Conservation (phyloP, 192 early-diverging fungal species). For the Coemansia sp. region DNA sequence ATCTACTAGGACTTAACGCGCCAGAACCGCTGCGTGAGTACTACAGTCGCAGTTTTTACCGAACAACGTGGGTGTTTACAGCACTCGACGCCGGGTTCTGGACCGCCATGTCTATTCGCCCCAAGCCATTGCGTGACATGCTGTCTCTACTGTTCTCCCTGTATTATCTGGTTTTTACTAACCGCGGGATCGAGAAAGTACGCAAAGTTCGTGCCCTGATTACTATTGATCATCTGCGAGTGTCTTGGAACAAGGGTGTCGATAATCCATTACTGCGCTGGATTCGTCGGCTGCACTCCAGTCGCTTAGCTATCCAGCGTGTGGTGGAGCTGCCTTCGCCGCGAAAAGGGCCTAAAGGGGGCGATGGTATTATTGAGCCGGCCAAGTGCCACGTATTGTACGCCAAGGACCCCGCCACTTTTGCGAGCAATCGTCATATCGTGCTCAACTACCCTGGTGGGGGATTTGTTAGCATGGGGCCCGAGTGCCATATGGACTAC, state of each 20-base stretch:
- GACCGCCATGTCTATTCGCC: constrained; percentile 76
- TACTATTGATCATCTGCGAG: constrained; percentile 80
- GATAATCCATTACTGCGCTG: constrained; percentile 38
- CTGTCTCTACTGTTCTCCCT: constrained; percentile 70
- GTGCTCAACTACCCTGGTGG: constrained; percentile 74
- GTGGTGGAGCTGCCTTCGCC: constrained; percentile 3
- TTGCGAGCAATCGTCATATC: constrained; percentile 37
- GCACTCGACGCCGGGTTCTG: constrained; percentile 94
- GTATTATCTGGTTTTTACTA: constrained; percentile 82
- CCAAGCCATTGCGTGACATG: constrained; percentile 70
- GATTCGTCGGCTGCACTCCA: constrained; percentile 16
- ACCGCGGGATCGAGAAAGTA: constrained; percentile 80
- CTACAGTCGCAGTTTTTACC: constrained; percentile 88
- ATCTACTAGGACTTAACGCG: constrained; percentile 67
- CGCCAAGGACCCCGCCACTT: constrained; percentile 42
- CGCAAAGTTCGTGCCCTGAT: constrained; percentile 70
- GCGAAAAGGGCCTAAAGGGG: background rate
- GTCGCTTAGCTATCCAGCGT: constrained; percentile 10
- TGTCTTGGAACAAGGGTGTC: constrained; percentile 83
- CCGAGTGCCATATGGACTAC: constrained; percentile 82
- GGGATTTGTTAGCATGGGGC: constrained; percentile 90
- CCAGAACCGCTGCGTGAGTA: constrained; percentile 77
- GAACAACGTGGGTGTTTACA: constrained; percentile 83
- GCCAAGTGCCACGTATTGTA: constrained; percentile 56
- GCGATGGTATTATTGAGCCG: constrained; percentile 9